Evolutionary conservation across 2,329 filamentous ascomycete genomes (phyloP).

Genomic region (Macrophomina pseudophaseolina): DNA sequence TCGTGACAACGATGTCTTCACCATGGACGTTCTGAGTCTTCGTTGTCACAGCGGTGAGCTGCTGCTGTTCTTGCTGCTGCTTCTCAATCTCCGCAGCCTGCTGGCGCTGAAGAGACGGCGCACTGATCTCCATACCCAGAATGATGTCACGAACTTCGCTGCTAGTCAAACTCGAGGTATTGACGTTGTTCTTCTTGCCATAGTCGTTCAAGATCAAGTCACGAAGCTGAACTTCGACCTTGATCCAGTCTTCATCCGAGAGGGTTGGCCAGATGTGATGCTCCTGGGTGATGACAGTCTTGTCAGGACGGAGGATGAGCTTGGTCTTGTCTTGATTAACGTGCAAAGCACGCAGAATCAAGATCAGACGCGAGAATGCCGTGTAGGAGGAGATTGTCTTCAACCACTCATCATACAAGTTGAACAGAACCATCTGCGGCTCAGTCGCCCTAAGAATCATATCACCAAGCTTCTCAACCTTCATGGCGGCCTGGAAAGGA

Average conservation of each 20-base stretch:
- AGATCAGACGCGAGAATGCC: slow-evolving; percentile 90
- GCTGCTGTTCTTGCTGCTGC: slow-evolving; percentile 95
- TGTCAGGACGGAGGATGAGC: slow-evolving; percentile 90
- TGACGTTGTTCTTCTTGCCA: slow-evolving; percentile 99
- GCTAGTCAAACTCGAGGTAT: slow-evolving; percentile 92
- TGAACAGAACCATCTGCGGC: slow-evolving; percentile 99
- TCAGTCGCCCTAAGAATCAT: slow-evolving; percentile 98
- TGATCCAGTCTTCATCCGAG: slow-evolving; percentile 97
- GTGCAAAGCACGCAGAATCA: slow-evolving; percentile 92
- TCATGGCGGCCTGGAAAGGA: slow-evolving; percentile 99
- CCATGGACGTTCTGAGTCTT: slow-evolving; percentile 97
- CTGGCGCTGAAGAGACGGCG: slow-evolving; percentile 96
- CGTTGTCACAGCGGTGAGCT: slow-evolving; percentile 95
- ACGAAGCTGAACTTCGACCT: slow-evolving; percentile 95
- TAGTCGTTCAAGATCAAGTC: slow-evolving; percentile 98
- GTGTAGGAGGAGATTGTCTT: slow-evolving; percentile 99
- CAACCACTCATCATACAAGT: slow-evolving; percentile 97
- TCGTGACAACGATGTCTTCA: slow-evolving; percentile 97
- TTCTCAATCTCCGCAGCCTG: slow-evolving; percentile 99
- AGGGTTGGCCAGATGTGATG: slow-evolving; percentile 98
- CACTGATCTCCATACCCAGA: slow-evolving; percentile 98
- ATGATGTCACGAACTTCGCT: slow-evolving; percentile 99
- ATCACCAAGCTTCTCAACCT: slow-evolving; percentile 98
- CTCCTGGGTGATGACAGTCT: slow-evolving; percentile 96
- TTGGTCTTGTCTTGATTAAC: slow-evolving; percentile 99